Conservation (phyloP, 768 basidiomycete genomes). For the Lenzites betulinus region DNA sequence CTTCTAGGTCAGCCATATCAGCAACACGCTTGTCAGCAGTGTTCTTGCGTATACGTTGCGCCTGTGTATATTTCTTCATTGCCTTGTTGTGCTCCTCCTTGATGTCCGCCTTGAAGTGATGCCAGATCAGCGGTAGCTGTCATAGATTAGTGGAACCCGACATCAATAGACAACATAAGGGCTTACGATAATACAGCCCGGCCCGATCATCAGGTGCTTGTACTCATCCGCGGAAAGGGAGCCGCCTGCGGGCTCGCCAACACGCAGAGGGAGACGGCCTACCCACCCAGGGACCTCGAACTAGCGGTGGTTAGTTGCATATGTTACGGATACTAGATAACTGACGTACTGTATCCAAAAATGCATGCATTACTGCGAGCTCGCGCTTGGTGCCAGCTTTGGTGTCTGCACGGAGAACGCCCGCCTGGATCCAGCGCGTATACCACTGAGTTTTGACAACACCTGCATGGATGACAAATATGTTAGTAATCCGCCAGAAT, state of each 20-base stretch:
- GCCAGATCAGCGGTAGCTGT: background rate
- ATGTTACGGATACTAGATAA: background rate
- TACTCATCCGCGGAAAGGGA: constrained; percentile 1
- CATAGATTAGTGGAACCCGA: no score
- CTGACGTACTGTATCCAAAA: background rate
- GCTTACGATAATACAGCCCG: background rate
- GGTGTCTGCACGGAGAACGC: background rate
- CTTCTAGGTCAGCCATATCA: background rate
- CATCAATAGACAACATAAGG: background rate
- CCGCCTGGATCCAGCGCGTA: background rate
- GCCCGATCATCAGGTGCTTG: background rate
- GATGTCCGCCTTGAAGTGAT: background rate
- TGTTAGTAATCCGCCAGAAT: background rate
- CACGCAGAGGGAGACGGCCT: background rate
- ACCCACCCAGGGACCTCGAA: background rate
- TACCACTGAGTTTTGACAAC: constrained; percentile 3
- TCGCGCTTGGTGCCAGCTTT: background rate
- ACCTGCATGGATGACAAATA: background rate
- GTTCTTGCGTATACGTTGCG: background rate
- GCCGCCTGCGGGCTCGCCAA: background rate
- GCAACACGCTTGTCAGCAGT: background rate
- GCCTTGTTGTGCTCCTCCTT: background rate
- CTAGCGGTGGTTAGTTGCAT: background rate
- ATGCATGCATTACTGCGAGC: background rate
- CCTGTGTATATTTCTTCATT: background rate